Percentiles rank a stretch among this genome's conserved stretches.
These are phyloP conservation scores for Trichoderma semiorbis DNA, from an alignment of 2,329 filamentous ascomycete species.

Conservation along the genomic window DNA sequence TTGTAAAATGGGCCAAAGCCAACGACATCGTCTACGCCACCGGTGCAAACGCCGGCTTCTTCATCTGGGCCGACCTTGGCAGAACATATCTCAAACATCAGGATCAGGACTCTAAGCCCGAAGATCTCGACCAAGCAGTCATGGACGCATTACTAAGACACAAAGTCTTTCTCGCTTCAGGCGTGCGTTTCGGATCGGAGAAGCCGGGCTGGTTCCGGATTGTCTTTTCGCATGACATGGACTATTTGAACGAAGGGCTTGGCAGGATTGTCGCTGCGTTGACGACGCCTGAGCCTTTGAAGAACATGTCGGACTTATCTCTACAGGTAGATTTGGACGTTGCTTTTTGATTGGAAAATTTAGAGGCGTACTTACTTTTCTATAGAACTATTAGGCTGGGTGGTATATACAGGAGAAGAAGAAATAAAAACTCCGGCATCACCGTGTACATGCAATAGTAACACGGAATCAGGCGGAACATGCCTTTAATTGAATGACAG, in stretches of 20 bases:
- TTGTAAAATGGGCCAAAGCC: conserved; percentile 34
- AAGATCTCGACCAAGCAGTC: conserved; percentile 27
- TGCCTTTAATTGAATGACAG: neutral
- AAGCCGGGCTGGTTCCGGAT: conserved; percentile 39
- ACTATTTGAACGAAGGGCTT: conserved; percentile 31
- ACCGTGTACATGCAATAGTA: neutral
- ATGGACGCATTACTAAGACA: conserved; percentile 29
- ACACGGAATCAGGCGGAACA: neutral
- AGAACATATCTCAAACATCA: conserved; percentile 24
- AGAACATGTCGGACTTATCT: neutral
- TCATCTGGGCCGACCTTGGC: conserved; percentile 51
- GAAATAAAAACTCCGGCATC: neutral
- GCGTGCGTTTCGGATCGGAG: conserved; percentile 37
- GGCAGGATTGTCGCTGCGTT: conserved; percentile 16
- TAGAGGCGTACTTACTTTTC: neutral
- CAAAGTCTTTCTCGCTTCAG: conserved; percentile 37
- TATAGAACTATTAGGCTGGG: neutral
- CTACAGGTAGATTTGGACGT: neutral
- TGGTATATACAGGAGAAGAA: neutral
- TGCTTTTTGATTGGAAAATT: neutral
- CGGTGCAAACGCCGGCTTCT: conserved; percentile 52
- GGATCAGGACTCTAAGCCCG: conserved; percentile 20
- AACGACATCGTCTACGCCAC: conserved; percentile 43
- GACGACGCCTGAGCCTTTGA: neutral
- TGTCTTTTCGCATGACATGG: conserved; percentile 35